Base-by-base conservation (phyloP, 2,329 filamentous ascomycete species). In the Plenodomus biglobosus region DNA sequence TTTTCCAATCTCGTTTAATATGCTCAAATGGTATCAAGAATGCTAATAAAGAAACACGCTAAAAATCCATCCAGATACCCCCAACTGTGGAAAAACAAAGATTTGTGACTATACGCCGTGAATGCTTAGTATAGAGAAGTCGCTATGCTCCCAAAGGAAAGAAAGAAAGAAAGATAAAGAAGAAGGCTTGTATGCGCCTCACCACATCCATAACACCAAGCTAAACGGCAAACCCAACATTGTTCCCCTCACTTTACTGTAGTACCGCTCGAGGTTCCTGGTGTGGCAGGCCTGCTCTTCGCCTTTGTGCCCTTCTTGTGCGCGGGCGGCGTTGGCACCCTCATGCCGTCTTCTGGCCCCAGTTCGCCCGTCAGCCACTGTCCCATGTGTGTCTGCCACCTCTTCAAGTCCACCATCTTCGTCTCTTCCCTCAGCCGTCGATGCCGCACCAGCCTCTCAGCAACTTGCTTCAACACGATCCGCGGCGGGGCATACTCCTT, bases 361-460 rank as follows among this genome's bases (percentile, higher is more conserved):
- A 69, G 47, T 27, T 58, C 59, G 17, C 69, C 69, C 1, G 69
- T 72, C 24, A 73, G 52, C 67, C 66, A 70, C 48, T 69, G 62
- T 2, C 72, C 72, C 67, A 72, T 70, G 42, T 68, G 68, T 11
- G 66, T 71, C 30, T 73, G 64, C 71, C 71, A 74, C 18, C 72
- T 58, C 45, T 41, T 60, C 8, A 55, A 50, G 15, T 74, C 58
- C 8, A 63, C 58, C n/a, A 56, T 39, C 43, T 70, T 70, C 0
- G 66, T 70, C 1, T 59, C 59, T 55, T 78, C 76, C 42, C 76
- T 61, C 16, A 75, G 64, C 19, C 76, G 60, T 39, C 76, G 64
- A 44, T 77, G 74, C 34, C 77, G 55, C 0, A 78, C 76, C 2
- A 79, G 61, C 47, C 76, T 75, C 59, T 78, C 76, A 1, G 77